A percentile compares a stretch with the other conserved stretches of the same genome.
phyloP scores from a whole-genome alignment of 331 rosid species.

The Saraca asoca region DNA sequence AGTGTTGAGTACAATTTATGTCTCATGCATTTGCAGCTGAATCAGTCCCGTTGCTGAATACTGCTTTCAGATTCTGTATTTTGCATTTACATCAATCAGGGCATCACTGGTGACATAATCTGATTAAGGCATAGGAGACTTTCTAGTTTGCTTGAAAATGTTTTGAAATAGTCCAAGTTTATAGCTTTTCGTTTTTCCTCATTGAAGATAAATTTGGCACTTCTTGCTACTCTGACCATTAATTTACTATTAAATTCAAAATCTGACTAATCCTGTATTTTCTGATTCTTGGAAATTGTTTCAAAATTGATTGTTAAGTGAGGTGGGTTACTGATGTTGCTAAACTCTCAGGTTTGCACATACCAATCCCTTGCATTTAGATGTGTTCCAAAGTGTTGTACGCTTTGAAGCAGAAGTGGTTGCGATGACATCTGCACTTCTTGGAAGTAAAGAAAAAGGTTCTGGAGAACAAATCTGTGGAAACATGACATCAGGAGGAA shows the following conservation, averaged over 20 bases:
- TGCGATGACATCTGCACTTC: conserved; percentile 89
- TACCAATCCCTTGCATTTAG: conserved; percentile 94
- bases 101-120: conserved; percentile 9
- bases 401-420: conserved; percentile 94
- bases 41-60: conserved; percentile 15
- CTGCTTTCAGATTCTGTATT: conserved; percentile 23
- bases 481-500: conserved; percentile 99
- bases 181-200: conserved; percentile 19
- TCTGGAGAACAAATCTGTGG: conserved; percentile 92
- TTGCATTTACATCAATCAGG: conserved; percentile 6
- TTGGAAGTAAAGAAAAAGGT: conserved; percentile 73
- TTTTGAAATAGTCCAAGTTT: neutral
- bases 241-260: conserved; percentile 5
- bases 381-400: conserved; percentile 83
- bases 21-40: conserved; percentile 29
- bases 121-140: conserved; percentile 12
- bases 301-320: conserved; percentile 3
- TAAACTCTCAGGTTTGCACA: conserved; percentile 82
- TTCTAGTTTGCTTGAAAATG: conserved; percentile 19
- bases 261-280: conserved; percentile 14
- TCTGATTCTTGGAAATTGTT: neutral
- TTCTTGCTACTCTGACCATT: conserved; percentile 14
- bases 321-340: conserved; percentile 3
- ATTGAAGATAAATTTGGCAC: conserved; percentile 18
- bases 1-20: conserved; percentile 3